A percentile compares a stretch with the other conserved stretches of the same genome.
Evolutionary conservation across 441 rosid species (phyloP).

Genomic region (Pelargonium fulgidum): DNA sequence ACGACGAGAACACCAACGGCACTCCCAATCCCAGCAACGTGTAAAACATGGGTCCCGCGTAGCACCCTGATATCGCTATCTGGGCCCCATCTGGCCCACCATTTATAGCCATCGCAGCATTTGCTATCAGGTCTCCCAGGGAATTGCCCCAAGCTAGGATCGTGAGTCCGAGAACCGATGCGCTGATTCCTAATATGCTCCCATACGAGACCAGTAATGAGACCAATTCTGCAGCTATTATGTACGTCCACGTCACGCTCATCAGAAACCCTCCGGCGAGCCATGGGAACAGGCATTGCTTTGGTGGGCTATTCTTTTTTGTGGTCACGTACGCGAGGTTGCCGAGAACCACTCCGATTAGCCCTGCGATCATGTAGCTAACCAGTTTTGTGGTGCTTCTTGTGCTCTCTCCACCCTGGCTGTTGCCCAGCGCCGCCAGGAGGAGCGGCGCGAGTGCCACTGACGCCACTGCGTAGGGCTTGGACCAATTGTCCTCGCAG

Average conservation of each 20-base stretch:
- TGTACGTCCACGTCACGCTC: slow-evolving; percentile 84
- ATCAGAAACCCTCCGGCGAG: slow-evolving; percentile 66
- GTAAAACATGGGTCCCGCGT: slow-evolving; percentile 84
- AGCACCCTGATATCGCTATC: slow-evolving; percentile 78
- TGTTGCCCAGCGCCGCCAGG: slow-evolving; percentile 47
- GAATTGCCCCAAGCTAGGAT: slow-evolving; percentile 95
- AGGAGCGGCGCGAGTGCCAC: slow-evolving; percentile 61
- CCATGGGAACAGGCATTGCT: slow-evolving; percentile 55
- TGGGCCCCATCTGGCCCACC: slow-evolving; percentile 75
- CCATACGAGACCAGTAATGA: slow-evolving; percentile 64
- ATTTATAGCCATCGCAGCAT: slow-evolving; percentile 62
- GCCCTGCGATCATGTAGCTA: slow-evolving; percentile 38
- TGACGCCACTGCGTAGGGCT: slow-evolving; percentile 57
- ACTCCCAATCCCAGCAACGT: slow-evolving; percentile 66
- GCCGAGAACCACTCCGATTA: slow-evolving; percentile 53
- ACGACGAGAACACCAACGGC: slow-evolving; percentile 57
- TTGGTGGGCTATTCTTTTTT: slow-evolving; percentile 50
- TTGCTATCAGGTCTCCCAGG: slow-evolving; percentile 74
- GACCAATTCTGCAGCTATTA: slow-evolving; percentile 69
- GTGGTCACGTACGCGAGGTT: slow-evolving; percentile 53
- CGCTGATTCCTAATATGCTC: slow-evolving; percentile 56
- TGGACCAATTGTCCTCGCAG: slow-evolving; percentile 66
- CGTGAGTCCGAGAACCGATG: slow-evolving; percentile 76
- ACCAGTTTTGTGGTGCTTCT: slow-evolving; percentile 25
- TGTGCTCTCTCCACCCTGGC: slow-evolving; percentile 32